Conservation (phyloP, 106 monocot genomes). For the Platanthera guangdongensis region DNA sequence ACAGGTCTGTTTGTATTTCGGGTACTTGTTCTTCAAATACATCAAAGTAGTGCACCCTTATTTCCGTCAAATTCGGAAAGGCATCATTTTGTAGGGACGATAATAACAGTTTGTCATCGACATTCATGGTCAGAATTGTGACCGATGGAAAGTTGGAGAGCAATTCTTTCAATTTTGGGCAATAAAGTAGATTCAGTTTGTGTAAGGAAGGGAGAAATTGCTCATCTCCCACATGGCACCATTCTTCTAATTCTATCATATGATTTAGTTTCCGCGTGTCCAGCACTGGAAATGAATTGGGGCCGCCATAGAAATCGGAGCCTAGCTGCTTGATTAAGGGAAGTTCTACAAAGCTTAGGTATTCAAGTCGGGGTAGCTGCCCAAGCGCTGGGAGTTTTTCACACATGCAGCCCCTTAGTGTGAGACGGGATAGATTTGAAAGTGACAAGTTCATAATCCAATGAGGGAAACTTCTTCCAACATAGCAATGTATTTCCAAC, state of each 20-base stretch:
- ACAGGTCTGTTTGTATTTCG: too few relatives aligned
- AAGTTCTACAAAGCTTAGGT: not conserved
- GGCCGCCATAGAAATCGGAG: constrained; percentile 11
- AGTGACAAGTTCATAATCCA: constrained; percentile 18
- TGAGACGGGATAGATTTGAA: constrained; percentile 11
- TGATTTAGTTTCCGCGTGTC: constrained; percentile 5
- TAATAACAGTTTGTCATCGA: constrained; percentile 15
- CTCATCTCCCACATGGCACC: not conserved
- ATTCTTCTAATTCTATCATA: constrained; percentile 15
- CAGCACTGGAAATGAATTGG: constrained; percentile 11
- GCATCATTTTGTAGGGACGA: constrained; percentile 7
- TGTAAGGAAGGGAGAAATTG: constrained; percentile 11
- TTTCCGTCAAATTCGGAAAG: constrained; percentile 15
- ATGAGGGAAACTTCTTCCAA: constrained; percentile 9
- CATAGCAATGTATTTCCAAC: constrained; percentile 15
- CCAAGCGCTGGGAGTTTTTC: constrained; percentile 12
- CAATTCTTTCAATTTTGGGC: constrained; percentile 18
- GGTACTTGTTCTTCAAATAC: not conserved
- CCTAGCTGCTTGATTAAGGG: constrained; percentile 7
- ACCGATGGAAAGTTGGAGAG: constrained; percentile 16
- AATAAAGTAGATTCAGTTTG: constrained; percentile 6
- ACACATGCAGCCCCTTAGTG: constrained; percentile 2
- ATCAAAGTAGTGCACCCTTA: not conserved
- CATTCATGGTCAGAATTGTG: not conserved
- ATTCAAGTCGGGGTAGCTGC: constrained; percentile 9